Base-by-base conservation (phyloP, 2,329 filamentous ascomycete species). In the Anisogramma anomala region DNA sequence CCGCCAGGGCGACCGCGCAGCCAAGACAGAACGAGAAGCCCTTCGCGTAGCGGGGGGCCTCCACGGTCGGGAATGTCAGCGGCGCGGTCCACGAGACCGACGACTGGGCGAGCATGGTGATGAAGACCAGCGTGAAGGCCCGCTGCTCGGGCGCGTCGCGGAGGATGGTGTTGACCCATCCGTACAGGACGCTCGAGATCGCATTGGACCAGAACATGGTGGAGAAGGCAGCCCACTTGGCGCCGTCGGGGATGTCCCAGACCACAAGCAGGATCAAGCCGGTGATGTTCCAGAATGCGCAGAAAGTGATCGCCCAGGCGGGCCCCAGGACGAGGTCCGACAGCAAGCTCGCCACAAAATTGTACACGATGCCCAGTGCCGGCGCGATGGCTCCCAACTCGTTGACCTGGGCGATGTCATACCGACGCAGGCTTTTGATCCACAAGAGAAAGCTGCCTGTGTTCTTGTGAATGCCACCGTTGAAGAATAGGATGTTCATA, bases 401-500 rank as follows among this genome's bases (percentile, higher is more conserved):
- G 49, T 74, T 76, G 36, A 76, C 53, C 10, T 58, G 58, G 1
- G 66, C 56, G 0, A 59, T 58, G 0, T 63, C 60, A 50, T 65
- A 76, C 2, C 68, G 59, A 1, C 64, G 54, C 11, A 77, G 50
- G 41, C 66, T 71, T 55, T 77, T 77, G 34, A 78, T 57, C 73
- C 73, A 78, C 0, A 79, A 60, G 3, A 76, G 52, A 43, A 70
- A 77, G 0, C 63, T 66, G 2, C 69, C 72, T 1, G 64, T 58
- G 6, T 54, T 61, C 1, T 63, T 65, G 34, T 71, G 56, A 30
- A 58, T 66, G n/a, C 64, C 55, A 4, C 64, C 62, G 43, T 76
- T 75, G 68, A 70, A 77, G 55, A 77, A 77, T 18, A 77, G 59
- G 4, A 72, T 60, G 34, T 73, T 67, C 22, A 72, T 59, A 1